Evolutionary conservation across 345 rosid species (phyloP).

Genomic region (Salix suchowensis): DNA sequence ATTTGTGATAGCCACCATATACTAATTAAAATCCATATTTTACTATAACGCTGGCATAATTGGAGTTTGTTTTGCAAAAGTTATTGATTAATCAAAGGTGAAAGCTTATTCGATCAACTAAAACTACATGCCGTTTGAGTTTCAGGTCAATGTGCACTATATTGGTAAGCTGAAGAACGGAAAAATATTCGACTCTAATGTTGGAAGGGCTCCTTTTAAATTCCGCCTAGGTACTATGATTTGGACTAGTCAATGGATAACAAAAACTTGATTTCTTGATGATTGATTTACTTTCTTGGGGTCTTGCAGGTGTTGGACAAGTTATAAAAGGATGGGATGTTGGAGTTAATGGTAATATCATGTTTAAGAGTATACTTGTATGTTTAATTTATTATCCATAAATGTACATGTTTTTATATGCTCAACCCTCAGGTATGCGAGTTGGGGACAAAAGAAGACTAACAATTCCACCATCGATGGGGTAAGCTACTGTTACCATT

Average conservation of each 20-base stretch:
- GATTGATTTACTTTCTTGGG: slow-evolving; percentile 4
- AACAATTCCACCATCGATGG: slow-evolving; percentile 65
- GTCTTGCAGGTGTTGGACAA: slow-evolving; percentile 66
- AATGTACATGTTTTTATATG: background rate
- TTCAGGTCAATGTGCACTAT: slow-evolving; percentile 76
- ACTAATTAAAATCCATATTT: background rate
- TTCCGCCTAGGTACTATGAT: slow-evolving; percentile 69
- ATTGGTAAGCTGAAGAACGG: slow-evolving; percentile 90
- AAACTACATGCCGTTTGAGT: slow-evolving; percentile 6
- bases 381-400: background rate
- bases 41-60: background rate
- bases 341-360: slow-evolving; percentile 71
- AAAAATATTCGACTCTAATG: slow-evolving; percentile 77
- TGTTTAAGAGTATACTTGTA: background rate
- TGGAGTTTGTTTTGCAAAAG: background rate
- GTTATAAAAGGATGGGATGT: slow-evolving; percentile 99
- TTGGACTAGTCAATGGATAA: slow-evolving; percentile 1
- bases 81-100: background rate
- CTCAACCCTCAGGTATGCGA: slow-evolving; percentile 59
- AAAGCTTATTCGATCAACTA: background rate
- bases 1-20: too few relatives aligned
- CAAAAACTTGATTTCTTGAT: background rate
- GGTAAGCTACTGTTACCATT: slow-evolving; percentile 40
- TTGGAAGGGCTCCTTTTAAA: slow-evolving; percentile 67
- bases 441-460: slow-evolving; percentile 81